Evolutionary conservation across 768 basidiomycete species (phyloP).

Genomic region (Boletus rex-veris): DNA sequence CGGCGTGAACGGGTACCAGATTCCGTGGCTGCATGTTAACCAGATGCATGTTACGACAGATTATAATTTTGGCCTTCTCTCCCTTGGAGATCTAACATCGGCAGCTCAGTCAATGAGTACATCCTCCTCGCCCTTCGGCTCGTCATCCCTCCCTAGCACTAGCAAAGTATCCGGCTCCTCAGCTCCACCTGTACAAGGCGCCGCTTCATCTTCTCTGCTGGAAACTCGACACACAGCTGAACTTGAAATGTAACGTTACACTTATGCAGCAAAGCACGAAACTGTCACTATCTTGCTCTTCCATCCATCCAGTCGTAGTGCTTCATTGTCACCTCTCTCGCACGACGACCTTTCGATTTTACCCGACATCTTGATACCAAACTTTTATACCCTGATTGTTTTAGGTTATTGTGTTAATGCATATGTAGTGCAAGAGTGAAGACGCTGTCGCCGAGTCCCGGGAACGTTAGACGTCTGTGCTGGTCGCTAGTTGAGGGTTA

Average conservation of each 20-base stretch:
- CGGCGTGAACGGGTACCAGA: conserved; percentile 52
- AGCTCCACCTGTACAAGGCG: not conserved
- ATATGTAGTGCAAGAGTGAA: too few species aligned
- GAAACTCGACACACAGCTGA: conserved; percentile 7
- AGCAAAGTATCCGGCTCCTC: not conserved
- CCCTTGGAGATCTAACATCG: conserved; percentile 17
- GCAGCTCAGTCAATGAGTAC: conserved; percentile 12
- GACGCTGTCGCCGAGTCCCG: not conserved
- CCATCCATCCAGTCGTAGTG: not conserved
- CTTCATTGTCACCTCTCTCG: not conserved
- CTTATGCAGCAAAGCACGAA: too few species aligned
- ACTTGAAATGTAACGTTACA: not conserved
- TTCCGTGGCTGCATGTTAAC: conserved; percentile 63
- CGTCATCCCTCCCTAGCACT: not conserved
- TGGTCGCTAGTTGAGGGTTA: not conserved
- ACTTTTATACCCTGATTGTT: not conserved
- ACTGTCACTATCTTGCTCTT: not conserved
- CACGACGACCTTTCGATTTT: not conserved
- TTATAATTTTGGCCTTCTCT: conserved; percentile 33
- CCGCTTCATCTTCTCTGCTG: not conserved
- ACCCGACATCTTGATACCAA: conserved; percentile 2
- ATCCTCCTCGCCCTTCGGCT: not conserved
- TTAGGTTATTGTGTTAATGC: too few species aligned
- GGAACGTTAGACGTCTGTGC: not conserved
- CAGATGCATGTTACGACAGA: conserved; percentile 51